Evolutionary conservation across 768 basidiomycete genomes (phyloP), one percentile per base, ranked within the genome.

Genomic region (Chalciporus piperatus): DNA sequence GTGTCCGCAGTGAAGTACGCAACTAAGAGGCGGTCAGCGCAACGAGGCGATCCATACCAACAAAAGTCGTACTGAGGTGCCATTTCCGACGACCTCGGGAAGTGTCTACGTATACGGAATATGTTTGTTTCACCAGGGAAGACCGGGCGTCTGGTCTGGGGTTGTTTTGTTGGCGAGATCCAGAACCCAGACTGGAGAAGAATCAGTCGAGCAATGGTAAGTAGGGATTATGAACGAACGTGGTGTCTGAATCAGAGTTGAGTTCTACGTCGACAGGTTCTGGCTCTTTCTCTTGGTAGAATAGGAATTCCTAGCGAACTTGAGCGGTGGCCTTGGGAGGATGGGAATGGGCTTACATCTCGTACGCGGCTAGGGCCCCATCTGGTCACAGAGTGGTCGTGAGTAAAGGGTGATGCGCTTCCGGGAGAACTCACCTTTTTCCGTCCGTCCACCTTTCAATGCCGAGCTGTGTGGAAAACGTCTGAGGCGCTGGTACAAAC

Each of bases 391-490:
- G 49, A 23, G 19, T 0, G 19, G 35, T n/a, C 3, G 16, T 16
- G 35, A 37, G 35, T 51, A 16, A 56, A 19, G 43, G 28, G 41
- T 20, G 12, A 12, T 19, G 46, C 19, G 12, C 14, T 37, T 16
- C 17, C 17, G 19, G 41, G 25, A 53, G 8, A 30, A 53, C 60
- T 47, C 47, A 47, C 68, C 73, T 71, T 57, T 83, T 83, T 5
- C 83, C 87, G 61, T 89, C 88, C 25, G 88, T 90, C 88, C 88
- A 90, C 48, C 88, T 77, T 63, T 89, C 87, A 32, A 90, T 87
- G 39, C 85, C 86, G 51, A 86, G 75, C 85, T 87, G 58, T 55
- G 12, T 61, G 19, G 51, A 48, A 44, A 42, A 45, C 2, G 22
- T 19, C n/a, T 47, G 42, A 28, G 48, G 50, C 41, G 17, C 35